phyloP scores from a whole-genome alignment of 805 yeast species.

The Wickerhamomyces xylosicus region DNA sequence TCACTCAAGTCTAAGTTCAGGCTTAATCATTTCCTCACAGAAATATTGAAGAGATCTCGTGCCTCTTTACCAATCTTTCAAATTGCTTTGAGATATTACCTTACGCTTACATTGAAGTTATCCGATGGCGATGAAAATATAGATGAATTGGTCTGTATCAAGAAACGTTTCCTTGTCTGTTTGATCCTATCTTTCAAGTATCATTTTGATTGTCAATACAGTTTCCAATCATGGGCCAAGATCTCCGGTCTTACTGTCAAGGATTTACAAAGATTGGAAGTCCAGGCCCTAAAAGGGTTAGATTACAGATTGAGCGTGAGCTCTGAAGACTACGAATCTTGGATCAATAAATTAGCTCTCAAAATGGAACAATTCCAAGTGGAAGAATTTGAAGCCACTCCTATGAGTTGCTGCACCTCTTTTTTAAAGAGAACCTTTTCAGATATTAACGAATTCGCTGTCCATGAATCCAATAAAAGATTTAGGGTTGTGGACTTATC shows the following conservation, averaged over 20 bases:
- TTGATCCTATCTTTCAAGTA: slow-evolving; percentile 66
- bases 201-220: slow-evolving; percentile 61
- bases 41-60: slow-evolving; percentile 40
- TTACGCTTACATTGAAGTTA: slow-evolving; percentile 28
- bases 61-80: slow-evolving; percentile 55
- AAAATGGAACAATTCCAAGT: neutral
- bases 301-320: slow-evolving; percentile 50
- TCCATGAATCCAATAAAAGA: too few species aligned
- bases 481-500: too few species aligned
- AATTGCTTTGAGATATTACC: slow-evolving; percentile 56
- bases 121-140: neutral
- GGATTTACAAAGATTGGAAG: slow-evolving; percentile 45
- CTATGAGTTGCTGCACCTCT: neutral
- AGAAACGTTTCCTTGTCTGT: slow-evolving; percentile 57
- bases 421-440: neutral
- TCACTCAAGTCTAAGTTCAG: neutral
- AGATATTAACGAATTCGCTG: neutral
- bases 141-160: slow-evolving; percentile 33
- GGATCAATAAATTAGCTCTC: slow-evolving; percentile 16
- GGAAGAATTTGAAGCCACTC: too few species aligned
- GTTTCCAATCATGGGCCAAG: slow-evolving; percentile 63
- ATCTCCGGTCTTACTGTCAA: slow-evolving; percentile 52
- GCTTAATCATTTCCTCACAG: slow-evolving; percentile 22
- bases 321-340: slow-evolving; percentile 32
- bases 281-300: slow-evolving; percentile 38